Evolutionary conservation across 2,329 filamentous ascomycete genomes (phyloP).

Genomic region (Colletotrichum viniferum): DNA sequence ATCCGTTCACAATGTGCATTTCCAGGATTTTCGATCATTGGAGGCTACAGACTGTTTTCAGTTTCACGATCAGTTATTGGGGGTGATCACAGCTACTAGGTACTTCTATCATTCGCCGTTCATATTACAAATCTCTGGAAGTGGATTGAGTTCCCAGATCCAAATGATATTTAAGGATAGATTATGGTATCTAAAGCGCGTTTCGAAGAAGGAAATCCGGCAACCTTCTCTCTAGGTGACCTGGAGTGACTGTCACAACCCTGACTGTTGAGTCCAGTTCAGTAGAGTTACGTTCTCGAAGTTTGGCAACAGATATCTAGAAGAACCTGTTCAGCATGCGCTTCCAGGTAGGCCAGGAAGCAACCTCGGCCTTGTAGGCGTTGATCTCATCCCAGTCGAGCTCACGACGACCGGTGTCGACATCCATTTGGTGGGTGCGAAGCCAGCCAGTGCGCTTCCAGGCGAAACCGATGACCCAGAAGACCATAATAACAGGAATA

Average conservation of each 20-base stretch:
- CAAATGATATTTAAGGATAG: neutral
- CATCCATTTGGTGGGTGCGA: slow-evolving; percentile 22
- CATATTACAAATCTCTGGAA: neutral
- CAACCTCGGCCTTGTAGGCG: slow-evolving; percentile 11
- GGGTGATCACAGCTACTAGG: neutral
- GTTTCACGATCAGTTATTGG: neutral
- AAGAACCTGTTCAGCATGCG: neutral
- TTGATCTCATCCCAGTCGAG: slow-evolving; percentile 23
- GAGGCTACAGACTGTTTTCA: no score
- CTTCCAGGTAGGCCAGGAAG: slow-evolving; percentile 19
- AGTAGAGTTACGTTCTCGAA: neutral
- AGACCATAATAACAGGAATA: slow-evolving; percentile 16
- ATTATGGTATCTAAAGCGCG: neutral
- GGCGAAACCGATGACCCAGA: slow-evolving; percentile 19
- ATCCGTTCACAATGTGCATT: neutral
- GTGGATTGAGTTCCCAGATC: neutral
- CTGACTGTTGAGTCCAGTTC: neutral
- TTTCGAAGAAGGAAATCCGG: neutral
- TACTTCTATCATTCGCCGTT: neutral
- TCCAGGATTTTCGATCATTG: no score
- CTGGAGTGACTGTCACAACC: neutral
- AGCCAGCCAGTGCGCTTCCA: slow-evolving; percentile 24
- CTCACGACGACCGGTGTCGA: slow-evolving; percentile 22
- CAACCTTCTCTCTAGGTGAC: neutral
- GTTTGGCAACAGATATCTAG: neutral